These are phyloP conservation scores for Stachybotrys echinatus DNA, from an alignment of 2,329 filamentous ascomycete genomes.

Conservation along the genomic window DNA sequence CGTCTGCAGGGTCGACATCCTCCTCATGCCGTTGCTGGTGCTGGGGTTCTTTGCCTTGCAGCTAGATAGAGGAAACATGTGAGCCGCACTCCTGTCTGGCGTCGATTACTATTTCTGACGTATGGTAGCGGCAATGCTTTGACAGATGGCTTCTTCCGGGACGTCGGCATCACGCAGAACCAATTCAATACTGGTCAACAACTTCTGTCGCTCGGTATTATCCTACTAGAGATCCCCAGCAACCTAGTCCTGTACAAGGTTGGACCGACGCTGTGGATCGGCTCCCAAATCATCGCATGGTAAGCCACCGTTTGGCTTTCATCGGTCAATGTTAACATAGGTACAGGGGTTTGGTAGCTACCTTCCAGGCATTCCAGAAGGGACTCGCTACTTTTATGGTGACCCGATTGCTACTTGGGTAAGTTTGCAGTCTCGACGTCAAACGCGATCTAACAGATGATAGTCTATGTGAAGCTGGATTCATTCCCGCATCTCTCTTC, in stretches of 20 bases:
- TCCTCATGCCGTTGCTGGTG: constrained; percentile 38
- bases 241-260: constrained; percentile 41
- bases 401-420: constrained; percentile 24
- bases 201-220: constrained; percentile 38
- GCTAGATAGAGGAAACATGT: constrained; percentile 28
- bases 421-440: constrained; percentile 17
- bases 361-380: constrained; percentile 27
- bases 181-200: constrained; percentile 42
- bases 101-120: no score
- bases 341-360: constrained; percentile 23
- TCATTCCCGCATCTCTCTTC: constrained; percentile 37
- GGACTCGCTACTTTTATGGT: constrained; percentile 23
- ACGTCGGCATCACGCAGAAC: constrained; percentile 38
- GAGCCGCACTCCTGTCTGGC: not conserved
- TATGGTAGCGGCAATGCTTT: constrained; percentile 27
- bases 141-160: constrained; percentile 35
- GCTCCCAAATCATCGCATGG: constrained; percentile 22
- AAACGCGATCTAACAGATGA: not conserved
- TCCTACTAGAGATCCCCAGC: constrained; percentile 37
- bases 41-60: constrained; percentile 40
- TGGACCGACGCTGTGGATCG: constrained; percentile 38
- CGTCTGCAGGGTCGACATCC: constrained; percentile 33
- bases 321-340: no score
- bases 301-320: no score
- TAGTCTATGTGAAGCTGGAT: constrained; percentile 18